Percentiles rank a stretch among this genome's conserved stretches.
These are phyloP conservation scores for Solanum corneliomulleri DNA, from an alignment of 257 asterid genomes.

Conservation along the genomic window DNA sequence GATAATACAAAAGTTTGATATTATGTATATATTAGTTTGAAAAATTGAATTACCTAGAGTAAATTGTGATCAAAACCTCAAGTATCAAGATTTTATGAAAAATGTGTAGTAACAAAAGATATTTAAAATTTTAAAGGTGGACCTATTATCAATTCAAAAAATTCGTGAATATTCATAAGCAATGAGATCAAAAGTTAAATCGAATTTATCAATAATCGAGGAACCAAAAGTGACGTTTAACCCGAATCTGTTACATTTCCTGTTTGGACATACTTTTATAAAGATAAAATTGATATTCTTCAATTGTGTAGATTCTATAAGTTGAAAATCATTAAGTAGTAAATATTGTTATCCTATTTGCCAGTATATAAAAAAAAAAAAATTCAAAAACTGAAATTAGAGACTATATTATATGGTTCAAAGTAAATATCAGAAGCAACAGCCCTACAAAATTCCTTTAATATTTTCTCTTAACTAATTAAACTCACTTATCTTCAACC, in stretches of 20 bases:
- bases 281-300: background rate
- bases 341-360: background rate
- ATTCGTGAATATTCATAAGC: background rate
- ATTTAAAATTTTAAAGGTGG: background rate
- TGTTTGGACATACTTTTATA: background rate
- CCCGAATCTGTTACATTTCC: background rate
- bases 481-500: background rate
- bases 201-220: background rate
- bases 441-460: background rate
- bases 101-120: background rate
- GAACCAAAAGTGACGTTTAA: background rate
- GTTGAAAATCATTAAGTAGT: background rate
- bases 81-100: no score
- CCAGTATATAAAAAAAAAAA: background rate
- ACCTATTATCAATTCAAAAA: background rate
- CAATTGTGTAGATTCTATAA: background rate
- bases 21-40: no score
- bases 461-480: background rate
- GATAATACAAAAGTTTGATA: background rate
- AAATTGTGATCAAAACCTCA: no score
- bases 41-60: no score
- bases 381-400: background rate
- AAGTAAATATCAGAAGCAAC: background rate
- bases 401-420: background rate
- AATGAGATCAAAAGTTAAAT: background rate